Evolutionary conservation across 352 stramenopile genomes (phyloP).

Genomic region (Plasmopara muralis): DNA sequence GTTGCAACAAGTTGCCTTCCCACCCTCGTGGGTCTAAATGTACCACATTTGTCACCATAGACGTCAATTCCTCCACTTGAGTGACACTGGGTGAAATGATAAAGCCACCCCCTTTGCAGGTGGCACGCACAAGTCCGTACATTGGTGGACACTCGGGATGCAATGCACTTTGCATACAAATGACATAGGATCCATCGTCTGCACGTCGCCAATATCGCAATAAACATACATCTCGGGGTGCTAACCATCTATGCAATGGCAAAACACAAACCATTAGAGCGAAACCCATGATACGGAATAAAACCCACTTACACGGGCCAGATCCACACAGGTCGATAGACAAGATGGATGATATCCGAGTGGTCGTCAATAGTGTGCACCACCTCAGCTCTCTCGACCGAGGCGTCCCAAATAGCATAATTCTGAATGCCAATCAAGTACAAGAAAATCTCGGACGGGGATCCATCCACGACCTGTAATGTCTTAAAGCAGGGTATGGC

Average conservation of each 20-base stretch:
- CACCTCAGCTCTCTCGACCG: conserved; percentile 49
- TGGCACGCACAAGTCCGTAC: conserved; percentile 50
- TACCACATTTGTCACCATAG: conserved; percentile 64
- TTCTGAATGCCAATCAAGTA: conserved; percentile 74
- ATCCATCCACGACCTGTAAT: conserved; percentile 52
- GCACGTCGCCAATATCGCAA: conserved; percentile 67
- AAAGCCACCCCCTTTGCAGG: conserved; percentile 56
- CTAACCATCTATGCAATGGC: conserved; percentile 39
- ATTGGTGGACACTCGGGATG: conserved; percentile 66
- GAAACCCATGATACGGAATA: too few relatives aligned
- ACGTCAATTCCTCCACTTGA: conserved; percentile 43
- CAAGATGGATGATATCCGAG: conserved; percentile 71
- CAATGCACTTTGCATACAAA: conserved; percentile 69
- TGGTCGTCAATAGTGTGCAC: conserved; percentile 77
- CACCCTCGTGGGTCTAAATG: conserved; percentile 62
- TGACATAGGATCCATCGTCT: conserved; percentile 67
- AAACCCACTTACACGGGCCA: conserved; percentile 53
- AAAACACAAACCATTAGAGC: neutral
- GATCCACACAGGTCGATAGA: conserved; percentile 72
- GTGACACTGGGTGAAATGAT: conserved; percentile 44
- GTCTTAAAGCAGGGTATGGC: conserved; percentile 65
- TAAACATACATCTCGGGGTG: conserved; percentile 59
- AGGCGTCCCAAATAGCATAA: conserved; percentile 60
- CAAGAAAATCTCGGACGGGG: conserved; percentile 62
- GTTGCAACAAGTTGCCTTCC: conserved; percentile 56